Evolutionary conservation across 2,329 filamentous ascomycete genomes (phyloP).

Genomic region (Aspergillus versicolor): DNA sequence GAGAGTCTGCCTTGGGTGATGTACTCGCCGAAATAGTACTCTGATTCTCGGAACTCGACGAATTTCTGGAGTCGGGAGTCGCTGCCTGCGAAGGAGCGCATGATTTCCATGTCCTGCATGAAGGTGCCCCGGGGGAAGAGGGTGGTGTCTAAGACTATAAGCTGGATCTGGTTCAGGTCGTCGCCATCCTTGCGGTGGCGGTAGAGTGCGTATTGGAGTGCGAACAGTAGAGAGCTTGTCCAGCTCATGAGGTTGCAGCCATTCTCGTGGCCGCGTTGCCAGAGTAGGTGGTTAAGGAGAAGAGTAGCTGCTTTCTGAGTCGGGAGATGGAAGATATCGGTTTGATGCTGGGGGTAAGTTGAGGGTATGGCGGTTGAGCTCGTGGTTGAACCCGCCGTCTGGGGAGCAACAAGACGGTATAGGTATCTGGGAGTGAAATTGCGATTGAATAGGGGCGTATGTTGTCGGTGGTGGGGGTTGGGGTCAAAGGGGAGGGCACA

Average conservation of each 20-base stretch:
- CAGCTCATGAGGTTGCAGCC: slow-evolving; percentile 14
- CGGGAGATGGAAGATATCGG: background rate
- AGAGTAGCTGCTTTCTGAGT: background rate
- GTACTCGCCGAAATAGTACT: slow-evolving; percentile 13
- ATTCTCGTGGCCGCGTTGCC: slow-evolving; percentile 1
- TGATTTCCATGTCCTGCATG: slow-evolving; percentile 14
- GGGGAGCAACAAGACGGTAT: slow-evolving; percentile 6
- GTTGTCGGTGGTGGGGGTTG: background rate
- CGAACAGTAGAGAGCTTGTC: slow-evolving; percentile 14
- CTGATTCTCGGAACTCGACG: slow-evolving; percentile 1
- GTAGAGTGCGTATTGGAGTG: slow-evolving; percentile 12
- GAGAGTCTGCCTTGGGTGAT: slow-evolving; percentile 8
- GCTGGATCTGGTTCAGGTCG: slow-evolving; percentile 1
- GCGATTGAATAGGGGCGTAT: background rate
- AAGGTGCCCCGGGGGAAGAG: slow-evolving; percentile 8
- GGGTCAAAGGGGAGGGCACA: slow-evolving; percentile 1
- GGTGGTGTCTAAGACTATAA: slow-evolving; percentile 9
- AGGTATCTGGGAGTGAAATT: slow-evolving; percentile 7
- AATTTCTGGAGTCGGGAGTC: background rate
- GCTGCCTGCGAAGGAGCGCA: background rate
- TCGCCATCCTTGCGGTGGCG: slow-evolving; percentile 1
- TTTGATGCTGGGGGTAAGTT: background rate
- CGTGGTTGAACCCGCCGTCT: background rate
- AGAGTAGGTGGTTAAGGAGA: slow-evolving; percentile 7
- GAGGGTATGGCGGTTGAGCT: background rate